phyloP scores from a whole-genome alignment of 495 filamentous ascomycete species.

The Aspergillus coremiiformis region DNA sequence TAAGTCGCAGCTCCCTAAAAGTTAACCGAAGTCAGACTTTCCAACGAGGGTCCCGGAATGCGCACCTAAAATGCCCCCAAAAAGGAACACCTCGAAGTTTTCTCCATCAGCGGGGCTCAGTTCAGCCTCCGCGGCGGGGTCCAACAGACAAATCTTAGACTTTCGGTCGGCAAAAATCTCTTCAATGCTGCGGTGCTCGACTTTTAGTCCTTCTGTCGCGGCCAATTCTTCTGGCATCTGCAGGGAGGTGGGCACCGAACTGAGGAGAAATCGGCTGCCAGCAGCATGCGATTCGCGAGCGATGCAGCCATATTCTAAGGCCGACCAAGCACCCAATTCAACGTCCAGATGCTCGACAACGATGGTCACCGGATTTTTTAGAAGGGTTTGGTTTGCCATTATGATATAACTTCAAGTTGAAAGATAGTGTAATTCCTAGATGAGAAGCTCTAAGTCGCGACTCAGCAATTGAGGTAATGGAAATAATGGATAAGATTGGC shows the following conservation, averaged over 20 bases:
- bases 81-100: constrained; percentile 82
- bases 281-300: constrained; percentile 65
- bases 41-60: too few relatives aligned
- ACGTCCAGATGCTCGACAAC: constrained; percentile 91
- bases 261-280: constrained; percentile 69
- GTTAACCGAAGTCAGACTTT: too few relatives aligned
- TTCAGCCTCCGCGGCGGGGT: constrained; percentile 74
- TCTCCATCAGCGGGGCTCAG: constrained; percentile 75
- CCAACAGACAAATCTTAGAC: constrained; percentile 75
- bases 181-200: constrained; percentile 70
- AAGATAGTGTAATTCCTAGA: not conserved
- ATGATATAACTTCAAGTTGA: constrained; percentile 1
- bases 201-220: constrained; percentile 49
- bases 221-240: constrained; percentile 58
- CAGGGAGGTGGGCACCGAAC: constrained; percentile 66
- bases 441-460: not conserved
- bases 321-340: constrained; percentile 90
- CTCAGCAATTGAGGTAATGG: too few relatives aligned
- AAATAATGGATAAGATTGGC: too few relatives aligned
- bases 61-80: constrained; percentile 91
- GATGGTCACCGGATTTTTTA: constrained; percentile 51
- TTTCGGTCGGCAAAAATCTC: constrained; percentile 60
- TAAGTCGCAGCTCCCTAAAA: not conserved
- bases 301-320: constrained; percentile 82
- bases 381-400: constrained; percentile 20